These are phyloP conservation scores for Nannochloris sp. DNA, from an alignment of 139 green algal species.

Conservation along the genomic window DNA sequence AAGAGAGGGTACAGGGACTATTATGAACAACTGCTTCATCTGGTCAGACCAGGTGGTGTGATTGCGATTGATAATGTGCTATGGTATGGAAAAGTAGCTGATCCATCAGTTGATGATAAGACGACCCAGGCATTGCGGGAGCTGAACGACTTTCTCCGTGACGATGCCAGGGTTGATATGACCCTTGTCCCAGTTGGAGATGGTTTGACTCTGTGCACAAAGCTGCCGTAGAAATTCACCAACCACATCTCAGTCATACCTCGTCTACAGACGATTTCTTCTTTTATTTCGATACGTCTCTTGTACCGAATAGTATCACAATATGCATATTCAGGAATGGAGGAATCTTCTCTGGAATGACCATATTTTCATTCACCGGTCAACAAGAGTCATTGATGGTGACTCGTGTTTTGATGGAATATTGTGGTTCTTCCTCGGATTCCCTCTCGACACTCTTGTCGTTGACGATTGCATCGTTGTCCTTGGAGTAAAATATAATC, in stretches of 20 bases:
- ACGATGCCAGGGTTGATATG: slow-evolving; percentile 58
- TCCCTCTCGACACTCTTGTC: no score
- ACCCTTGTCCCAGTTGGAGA: slow-evolving; percentile 75
- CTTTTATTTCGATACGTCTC: neutral
- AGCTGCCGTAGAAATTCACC: slow-evolving; percentile 8
- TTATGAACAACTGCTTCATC: slow-evolving; percentile 69
- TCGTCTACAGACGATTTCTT: no score
- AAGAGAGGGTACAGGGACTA: slow-evolving; percentile 78
- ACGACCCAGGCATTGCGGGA: slow-evolving; percentile 51
- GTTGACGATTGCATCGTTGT: no score
- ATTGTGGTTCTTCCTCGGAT: no score
- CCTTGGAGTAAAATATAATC: no score
- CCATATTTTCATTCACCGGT: neutral
- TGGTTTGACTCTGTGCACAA: slow-evolving; percentile 73
- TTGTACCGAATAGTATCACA: no score
- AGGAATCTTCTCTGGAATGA: neutral
- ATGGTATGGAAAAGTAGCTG: slow-evolving; percentile 60
- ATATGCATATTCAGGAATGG: neutral
- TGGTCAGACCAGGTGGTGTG: slow-evolving; percentile 77
- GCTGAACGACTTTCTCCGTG: slow-evolving; percentile 63
- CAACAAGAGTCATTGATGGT: no score
- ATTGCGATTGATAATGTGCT: slow-evolving; percentile 92
- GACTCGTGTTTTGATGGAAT: no score
- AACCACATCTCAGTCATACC: neutral
- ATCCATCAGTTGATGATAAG: slow-evolving; percentile 38